Conservation (phyloP, 352 stramenopile species). For the Globisporangium emineosum region DNA sequence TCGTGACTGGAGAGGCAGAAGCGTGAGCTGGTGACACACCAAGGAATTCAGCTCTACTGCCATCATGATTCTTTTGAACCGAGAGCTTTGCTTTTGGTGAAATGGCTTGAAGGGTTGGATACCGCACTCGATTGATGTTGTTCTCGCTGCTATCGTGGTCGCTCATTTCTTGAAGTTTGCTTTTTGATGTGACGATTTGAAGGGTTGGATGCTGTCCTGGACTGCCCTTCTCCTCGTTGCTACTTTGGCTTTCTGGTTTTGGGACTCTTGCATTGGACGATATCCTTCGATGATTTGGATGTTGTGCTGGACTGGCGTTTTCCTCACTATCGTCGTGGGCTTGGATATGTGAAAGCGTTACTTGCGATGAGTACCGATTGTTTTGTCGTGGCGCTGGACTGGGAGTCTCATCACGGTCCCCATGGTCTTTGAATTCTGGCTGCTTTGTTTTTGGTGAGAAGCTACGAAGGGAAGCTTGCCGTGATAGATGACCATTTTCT, state of each 20-base stretch:
- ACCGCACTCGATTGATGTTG: background rate
- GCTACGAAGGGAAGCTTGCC: background rate
- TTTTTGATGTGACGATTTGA: conserved; percentile 1
- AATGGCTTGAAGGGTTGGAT: background rate
- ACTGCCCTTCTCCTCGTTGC: background rate
- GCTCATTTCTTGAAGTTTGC: background rate
- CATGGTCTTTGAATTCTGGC: background rate
- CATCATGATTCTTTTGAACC: background rate
- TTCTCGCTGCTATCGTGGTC: background rate
- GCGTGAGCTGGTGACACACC: background rate
- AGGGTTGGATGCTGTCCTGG: background rate
- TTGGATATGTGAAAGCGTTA: conserved; percentile 1
- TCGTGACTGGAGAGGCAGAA: background rate
- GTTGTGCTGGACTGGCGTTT: background rate
- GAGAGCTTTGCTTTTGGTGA: conserved; percentile 2
- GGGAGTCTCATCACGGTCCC: background rate
- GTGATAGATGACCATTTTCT: background rate
- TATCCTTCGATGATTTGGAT: background rate
- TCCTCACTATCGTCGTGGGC: background rate
- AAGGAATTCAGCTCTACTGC: background rate
- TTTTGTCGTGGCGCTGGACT: background rate
- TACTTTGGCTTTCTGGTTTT: background rate
- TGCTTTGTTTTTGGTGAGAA: background rate
- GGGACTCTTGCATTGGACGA: background rate
- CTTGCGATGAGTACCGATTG: background rate